Conservation (phyloP, 352 stramenopile species). For the Phytophthora sojae region DNA sequence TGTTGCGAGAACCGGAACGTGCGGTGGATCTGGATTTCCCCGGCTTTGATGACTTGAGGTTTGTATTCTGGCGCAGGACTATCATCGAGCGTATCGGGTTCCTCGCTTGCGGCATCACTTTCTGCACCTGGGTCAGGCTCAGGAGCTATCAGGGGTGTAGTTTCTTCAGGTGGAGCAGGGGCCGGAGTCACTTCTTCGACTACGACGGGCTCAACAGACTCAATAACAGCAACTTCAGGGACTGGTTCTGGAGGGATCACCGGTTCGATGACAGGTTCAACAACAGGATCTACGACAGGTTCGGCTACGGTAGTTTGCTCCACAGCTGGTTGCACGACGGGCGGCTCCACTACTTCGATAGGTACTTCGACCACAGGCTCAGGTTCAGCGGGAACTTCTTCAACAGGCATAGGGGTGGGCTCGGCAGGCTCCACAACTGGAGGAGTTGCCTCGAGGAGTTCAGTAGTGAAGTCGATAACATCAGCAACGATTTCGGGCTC, state of each 20-base stretch:
- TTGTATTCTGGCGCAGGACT: slow-evolving; percentile 1
- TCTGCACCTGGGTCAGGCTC: neutral
- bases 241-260: slow-evolving; percentile 1
- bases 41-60: slow-evolving; percentile 21
- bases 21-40: slow-evolving; percentile 30
- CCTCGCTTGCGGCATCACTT: slow-evolving; percentile 4
- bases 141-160: neutral
- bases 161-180: slow-evolving; percentile 4
- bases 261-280: neutral
- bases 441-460: slow-evolving; percentile 1
- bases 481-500: slow-evolving; percentile 1
- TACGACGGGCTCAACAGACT: slow-evolving; percentile 1
- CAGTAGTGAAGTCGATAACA: neutral
- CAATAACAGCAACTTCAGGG: slow-evolving; percentile 5
- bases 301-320: slow-evolving; percentile 5
- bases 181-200: slow-evolving; percentile 11
- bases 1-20: slow-evolving; percentile 59
- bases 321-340: neutral
- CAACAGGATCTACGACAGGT: neutral
- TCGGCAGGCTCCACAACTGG: slow-evolving; percentile 9
- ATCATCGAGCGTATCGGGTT: neutral
- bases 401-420: neutral
- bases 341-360: slow-evolving; percentile 12
- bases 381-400: slow-evolving; percentile 5
- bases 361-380: slow-evolving; percentile 1